phyloP scores from a whole-genome alignment of 148 eudicot species.

The Rhododendron ferrugineum region DNA sequence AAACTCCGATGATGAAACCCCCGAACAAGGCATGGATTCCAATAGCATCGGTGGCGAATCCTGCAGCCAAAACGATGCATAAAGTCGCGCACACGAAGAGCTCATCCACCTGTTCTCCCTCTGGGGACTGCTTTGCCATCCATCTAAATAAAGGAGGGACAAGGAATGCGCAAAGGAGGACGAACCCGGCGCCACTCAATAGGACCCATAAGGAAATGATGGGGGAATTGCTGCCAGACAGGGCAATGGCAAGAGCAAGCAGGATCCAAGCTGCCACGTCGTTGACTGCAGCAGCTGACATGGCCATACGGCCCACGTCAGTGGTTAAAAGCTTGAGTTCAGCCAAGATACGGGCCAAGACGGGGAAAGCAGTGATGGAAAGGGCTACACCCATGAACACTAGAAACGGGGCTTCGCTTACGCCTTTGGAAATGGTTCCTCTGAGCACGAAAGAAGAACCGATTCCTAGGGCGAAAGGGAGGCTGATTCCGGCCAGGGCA shows the following conservation, averaged over 20 bases:
- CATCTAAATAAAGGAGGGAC: conserved; percentile 57
- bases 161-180: conserved; percentile 33
- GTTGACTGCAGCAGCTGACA: conserved; percentile 91
- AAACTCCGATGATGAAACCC: conserved; percentile 71
- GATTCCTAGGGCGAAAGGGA: conserved; percentile 66
- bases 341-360: conserved; percentile 77
- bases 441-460: conserved; percentile 60
- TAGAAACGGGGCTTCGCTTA: conserved; percentile 52
- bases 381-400: conserved; percentile 90
- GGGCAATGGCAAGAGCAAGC: conserved; percentile 73
- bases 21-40: conserved; percentile 90
- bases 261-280: conserved; percentile 90
- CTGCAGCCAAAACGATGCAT: conserved; percentile 65
- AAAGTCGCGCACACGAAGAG: conserved; percentile 54
- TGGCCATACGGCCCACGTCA: conserved; percentile 74
- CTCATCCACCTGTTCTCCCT: conserved; percentile 76
- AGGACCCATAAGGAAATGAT: conserved; percentile 68
- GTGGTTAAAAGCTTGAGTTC: conserved; percentile 84
- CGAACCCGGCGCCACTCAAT: conserved; percentile 42
- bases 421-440: conserved; percentile 56
- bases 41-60: conserved; percentile 63
- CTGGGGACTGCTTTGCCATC: conserved; percentile 54
- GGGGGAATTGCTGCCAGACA: conserved; percentile 61
- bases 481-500: conserved; percentile 65
- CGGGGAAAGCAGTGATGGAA: conserved; percentile 83